Evolutionary conservation across 768 basidiomycete genomes (phyloP), one percentile per base, ranked within the genome.

Genomic region (Pleurotus sapidus): DNA sequence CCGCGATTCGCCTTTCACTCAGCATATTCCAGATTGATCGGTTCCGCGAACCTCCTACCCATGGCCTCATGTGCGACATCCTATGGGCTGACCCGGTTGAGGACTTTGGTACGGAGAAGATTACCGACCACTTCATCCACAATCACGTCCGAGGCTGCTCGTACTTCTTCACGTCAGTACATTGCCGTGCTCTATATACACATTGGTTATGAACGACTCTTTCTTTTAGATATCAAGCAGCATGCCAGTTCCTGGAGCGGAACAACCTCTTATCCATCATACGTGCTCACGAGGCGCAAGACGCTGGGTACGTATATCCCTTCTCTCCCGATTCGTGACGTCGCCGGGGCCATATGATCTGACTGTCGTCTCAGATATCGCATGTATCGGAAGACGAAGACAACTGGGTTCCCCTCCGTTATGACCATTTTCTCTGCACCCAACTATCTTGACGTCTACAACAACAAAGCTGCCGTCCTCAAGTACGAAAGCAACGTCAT

Each of bases 371-470:
- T 30, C 61, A 94, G 93, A 11, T 97, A 96, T 70, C 92, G 95
- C 55, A 98, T 98, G 97, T 98, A 98, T 68, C 91, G 95, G 63
- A 99, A 99, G 75, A 98, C 96, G 4, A 93, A 94, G 73, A 91
- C 93, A 17, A 98, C 95, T 0, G 95, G 96, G 5, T 98, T 99
- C 79, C 96, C 97, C 15, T 96, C 95, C 14, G 95, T 99, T 58
- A 98, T 99, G 95, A 98, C 96, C n/a, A 95, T 99, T 66, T 99
- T 99, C 76, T 95, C 93, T 14, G 95, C 95, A 6, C 97, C 97
- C 42, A 95, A 98, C 70, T 98, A 98, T 68, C 88, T 98, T 57
- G 97, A 98, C 66, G 93, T 98, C 17, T 98, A 98, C 74, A 94
- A 96, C 74, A 99, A 99, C 77, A 98, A 98, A 74, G 97, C 95